Conservation (phyloP, 495 filamentous ascomycete species). For the Pyrenopolyporus hunteri region DNA sequence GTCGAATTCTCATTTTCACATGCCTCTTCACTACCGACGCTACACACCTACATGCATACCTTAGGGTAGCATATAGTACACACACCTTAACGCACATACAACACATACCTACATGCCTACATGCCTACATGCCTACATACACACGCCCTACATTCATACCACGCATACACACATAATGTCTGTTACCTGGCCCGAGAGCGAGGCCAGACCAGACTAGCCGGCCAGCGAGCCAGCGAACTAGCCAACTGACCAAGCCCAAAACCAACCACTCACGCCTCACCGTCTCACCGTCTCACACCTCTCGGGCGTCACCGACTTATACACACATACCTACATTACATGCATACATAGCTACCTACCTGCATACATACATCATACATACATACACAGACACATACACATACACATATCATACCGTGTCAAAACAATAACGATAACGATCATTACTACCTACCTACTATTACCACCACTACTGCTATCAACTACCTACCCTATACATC, state of each 20-base stretch:
- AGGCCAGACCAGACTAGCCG: background rate
- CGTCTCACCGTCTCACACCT: slow-evolving; percentile 19
- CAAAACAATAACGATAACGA: too few species aligned
- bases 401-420: too few species aligned
- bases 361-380: too few species aligned
- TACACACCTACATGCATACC: slow-evolving; percentile 12
- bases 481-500: background rate
- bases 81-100: slow-evolving; percentile 8
- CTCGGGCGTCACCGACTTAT: slow-evolving; percentile 34
- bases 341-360: too few species aligned
- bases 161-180: background rate
- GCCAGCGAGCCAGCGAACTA: background rate
- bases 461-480: too few species aligned
- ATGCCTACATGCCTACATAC: background rate
- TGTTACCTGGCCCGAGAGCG: too few species aligned
- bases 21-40: slow-evolving; percentile 5
- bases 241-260: background rate
- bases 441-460: too few species aligned
- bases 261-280: slow-evolving; percentile 27
- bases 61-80: background rate
- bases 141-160: background rate
- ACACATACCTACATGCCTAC: slow-evolving; percentile 6
- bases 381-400: too few species aligned
- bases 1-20: slow-evolving; percentile 10
- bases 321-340: background rate